phyloP scores from a whole-genome alignment of 352 stramenopile species.

The Aphanomyces astaci region DNA sequence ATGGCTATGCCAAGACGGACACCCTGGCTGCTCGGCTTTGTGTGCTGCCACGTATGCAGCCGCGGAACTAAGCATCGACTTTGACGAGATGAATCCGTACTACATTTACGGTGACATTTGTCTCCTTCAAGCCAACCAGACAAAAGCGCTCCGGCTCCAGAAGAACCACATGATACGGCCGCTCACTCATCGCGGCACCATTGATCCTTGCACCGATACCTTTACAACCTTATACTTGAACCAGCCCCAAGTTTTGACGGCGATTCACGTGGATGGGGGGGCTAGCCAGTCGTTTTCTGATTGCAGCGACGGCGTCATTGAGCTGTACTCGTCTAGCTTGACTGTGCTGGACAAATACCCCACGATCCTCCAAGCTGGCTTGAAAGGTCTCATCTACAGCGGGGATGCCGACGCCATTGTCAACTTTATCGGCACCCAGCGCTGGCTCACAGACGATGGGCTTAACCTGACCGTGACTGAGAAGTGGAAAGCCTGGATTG shows the following conservation, averaged over 20 bases:
- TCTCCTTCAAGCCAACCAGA: conserved; percentile 45
- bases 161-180: neutral
- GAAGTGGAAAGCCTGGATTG: conserved; percentile 46
- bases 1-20: neutral
- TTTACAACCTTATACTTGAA: conserved; percentile 42
- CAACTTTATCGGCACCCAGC: conserved; percentile 59
- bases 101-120: conserved; percentile 74
- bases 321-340: conserved; percentile 39
- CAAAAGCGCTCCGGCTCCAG: conserved; percentile 30
- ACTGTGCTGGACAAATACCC: conserved; percentile 59
- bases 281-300: conserved; percentile 44
- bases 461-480: conserved; percentile 37
- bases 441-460: conserved; percentile 56
- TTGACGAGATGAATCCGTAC: conserved; percentile 58
- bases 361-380: conserved; percentile 34
- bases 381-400: conserved; percentile 57
- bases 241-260: conserved; percentile 40
- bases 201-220: conserved; percentile 44
- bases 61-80: conserved; percentile 34
- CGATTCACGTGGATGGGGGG: conserved; percentile 43
- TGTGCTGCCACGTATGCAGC: conserved; percentile 39
- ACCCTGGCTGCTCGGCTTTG: conserved; percentile 30
- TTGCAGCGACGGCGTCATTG: conserved; percentile 51
- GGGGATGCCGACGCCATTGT: conserved; percentile 62
- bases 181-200: conserved; percentile 41